These are phyloP conservation scores for Trypanosoma boissoni DNA, from an alignment of 208 protist species.

Conservation along the genomic window DNA sequence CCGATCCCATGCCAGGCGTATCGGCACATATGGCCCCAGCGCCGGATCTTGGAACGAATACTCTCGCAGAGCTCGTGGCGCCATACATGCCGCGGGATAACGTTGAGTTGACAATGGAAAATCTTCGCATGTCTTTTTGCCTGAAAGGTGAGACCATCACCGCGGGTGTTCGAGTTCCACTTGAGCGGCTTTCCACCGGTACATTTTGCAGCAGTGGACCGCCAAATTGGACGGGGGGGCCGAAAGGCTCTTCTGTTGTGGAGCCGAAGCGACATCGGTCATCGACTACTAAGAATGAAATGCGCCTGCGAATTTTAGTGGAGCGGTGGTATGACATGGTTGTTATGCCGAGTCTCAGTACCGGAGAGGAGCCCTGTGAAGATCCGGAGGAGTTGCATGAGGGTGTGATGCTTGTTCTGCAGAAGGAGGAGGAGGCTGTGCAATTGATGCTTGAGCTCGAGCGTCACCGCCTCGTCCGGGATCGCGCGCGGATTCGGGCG, in stretches of 20 bases:
- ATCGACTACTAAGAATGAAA: no score
- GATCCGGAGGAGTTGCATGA: slow-evolving; percentile 19
- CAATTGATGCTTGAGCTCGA: not conserved
- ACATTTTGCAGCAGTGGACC: slow-evolving; percentile 12
- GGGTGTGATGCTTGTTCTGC: slow-evolving; percentile 5
- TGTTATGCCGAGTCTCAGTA: not conserved
- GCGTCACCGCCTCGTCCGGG: slow-evolving; percentile 13
- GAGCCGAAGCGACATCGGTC: no score
- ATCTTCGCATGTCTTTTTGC: slow-evolving; percentile 9
- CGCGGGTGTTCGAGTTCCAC: not conserved
- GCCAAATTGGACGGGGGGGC: not conserved
- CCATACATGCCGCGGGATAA: slow-evolving; percentile 12
- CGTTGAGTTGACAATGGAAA: slow-evolving; percentile 4
- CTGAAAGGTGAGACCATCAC: slow-evolving; percentile 1
- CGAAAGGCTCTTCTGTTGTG: no score
- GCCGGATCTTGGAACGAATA: no score
- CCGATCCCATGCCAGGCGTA: no score
- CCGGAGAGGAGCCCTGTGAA: not conserved
- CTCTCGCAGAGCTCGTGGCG: not conserved
- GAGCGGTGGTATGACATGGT: slow-evolving; percentile 16
- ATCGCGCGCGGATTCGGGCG: slow-evolving; percentile 3
- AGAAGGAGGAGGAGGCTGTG: slow-evolving; percentile 13
- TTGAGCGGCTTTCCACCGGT: slow-evolving; percentile 8
- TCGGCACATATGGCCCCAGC: no score
- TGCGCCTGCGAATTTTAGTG: slow-evolving; percentile 1